Conservation (phyloP, 257 asterid species). For the Nicotiana attenuata region DNA sequence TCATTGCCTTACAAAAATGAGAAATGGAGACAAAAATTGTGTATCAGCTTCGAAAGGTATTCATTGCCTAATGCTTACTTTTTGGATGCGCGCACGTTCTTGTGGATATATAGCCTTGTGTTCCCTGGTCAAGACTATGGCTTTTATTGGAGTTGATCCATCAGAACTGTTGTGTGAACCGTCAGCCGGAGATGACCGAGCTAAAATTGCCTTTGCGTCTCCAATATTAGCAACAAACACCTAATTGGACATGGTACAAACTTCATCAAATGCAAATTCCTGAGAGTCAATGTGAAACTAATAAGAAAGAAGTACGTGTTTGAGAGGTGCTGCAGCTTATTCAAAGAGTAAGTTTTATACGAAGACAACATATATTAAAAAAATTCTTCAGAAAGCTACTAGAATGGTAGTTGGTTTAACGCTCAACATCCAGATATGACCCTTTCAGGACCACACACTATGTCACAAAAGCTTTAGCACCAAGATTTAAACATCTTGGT, state of each 20-base stretch:
- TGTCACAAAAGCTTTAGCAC: neutral
- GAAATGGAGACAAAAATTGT: neutral
- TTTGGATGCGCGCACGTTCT: slow-evolving; percentile 88
- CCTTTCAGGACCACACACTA: neutral
- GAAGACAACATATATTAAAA: neutral
- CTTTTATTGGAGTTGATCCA: slow-evolving; percentile 41
- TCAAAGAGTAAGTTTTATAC: neutral
- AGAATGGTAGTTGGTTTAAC: neutral
- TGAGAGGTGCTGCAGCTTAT: neutral
- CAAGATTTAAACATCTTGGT: neutral
- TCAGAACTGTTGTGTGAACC: slow-evolving; percentile 28
- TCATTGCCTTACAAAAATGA: neutral
- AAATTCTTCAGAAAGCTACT: neutral
- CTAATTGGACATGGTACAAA: slow-evolving; percentile 25
- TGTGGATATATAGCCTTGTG: slow-evolving; percentile 89
- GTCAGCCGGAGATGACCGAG: slow-evolving; percentile 56
- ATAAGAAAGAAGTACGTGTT: neutral
- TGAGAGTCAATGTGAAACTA: neutral
- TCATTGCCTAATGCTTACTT: slow-evolving; percentile 35
- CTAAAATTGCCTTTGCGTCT: slow-evolving; percentile 85
- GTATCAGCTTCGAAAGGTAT: neutral
- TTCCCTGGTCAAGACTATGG: slow-evolving; percentile 85
- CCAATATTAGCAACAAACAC: slow-evolving; percentile 93
- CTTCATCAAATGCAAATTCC: neutral
- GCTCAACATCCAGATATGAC: neutral